phyloP scores from a whole-genome alignment of 169 alveolate species.

The Plasmodium yoelii region DNA sequence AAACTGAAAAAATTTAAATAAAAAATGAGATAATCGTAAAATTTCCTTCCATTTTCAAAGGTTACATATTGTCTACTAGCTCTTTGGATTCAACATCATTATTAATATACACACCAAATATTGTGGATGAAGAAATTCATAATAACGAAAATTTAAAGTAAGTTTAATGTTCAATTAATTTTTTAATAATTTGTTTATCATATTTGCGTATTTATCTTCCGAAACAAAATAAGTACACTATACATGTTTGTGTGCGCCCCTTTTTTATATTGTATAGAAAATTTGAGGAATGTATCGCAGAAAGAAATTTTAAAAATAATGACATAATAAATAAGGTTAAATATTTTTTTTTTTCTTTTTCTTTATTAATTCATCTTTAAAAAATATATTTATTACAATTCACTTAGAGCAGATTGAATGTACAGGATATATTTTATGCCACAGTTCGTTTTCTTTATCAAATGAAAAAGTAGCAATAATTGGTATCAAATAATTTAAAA shows the following conservation, averaged over 20 bases:
- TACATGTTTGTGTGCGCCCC: background rate
- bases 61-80: slow-evolving; percentile 38
- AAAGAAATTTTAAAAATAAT: slow-evolving; percentile 31
- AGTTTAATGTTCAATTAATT: background rate
- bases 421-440: slow-evolving; percentile 35
- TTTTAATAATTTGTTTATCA: background rate
- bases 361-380: background rate
- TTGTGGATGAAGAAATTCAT: slow-evolving; percentile 9
- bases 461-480: slow-evolving; percentile 56
- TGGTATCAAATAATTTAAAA: slow-evolving; percentile 7
- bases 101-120: slow-evolving; percentile 33
- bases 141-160: slow-evolving; percentile 19
- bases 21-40: background rate
- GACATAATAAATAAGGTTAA: slow-evolving; percentile 56
- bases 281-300: slow-evolving; percentile 19
- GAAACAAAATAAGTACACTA: background rate
- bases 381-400: background rate
- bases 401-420: slow-evolving; percentile 57
- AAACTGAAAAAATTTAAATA: background rate
- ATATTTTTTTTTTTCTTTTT: background rate
- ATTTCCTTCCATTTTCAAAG: slow-evolving; percentile 17
- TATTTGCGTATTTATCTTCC: background rate
- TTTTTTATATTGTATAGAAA: slow-evolving; percentile 4
- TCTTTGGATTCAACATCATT: slow-evolving; percentile 46
- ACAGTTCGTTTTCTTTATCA: slow-evolving; percentile 57